These are phyloP conservation scores for Fusarium buharicum DNA, from an alignment of 2,329 filamentous ascomycete species.

Conservation along the genomic window DNA sequence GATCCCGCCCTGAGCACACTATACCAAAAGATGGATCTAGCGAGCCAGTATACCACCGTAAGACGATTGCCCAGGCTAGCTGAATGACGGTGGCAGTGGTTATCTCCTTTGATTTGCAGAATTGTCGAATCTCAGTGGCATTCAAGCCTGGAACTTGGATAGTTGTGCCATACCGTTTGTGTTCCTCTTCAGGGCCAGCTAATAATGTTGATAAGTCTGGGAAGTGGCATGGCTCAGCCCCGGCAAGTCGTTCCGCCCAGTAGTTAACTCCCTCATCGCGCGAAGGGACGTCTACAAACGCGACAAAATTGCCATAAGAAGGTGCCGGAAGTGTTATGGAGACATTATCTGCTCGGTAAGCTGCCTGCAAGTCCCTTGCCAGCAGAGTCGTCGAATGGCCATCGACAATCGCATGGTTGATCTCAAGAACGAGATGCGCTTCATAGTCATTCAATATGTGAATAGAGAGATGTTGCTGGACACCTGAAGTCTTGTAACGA, in stretches of 20 bases:
- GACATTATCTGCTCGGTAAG: not conserved
- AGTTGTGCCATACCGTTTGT: not conserved
- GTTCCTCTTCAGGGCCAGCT: not conserved
- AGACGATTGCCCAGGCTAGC: conserved; percentile 6
- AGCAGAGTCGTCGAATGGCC: not conserved
- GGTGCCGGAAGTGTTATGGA: not conserved
- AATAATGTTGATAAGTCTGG: conserved; percentile 4
- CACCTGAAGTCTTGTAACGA: not conserved
- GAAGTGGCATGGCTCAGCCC: conserved; percentile 10
- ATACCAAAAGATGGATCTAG: conserved; percentile 10
- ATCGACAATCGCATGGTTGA: conserved; percentile 13
- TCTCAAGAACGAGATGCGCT: conserved; percentile 1
- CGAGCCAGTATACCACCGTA: conserved; percentile 10
- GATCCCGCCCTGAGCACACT: conserved; percentile 6
- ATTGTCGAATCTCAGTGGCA: not conserved
- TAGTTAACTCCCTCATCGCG: not conserved
- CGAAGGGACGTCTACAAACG: not conserved
- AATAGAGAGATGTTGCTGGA: conserved; percentile 5
- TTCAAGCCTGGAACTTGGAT: not conserved
- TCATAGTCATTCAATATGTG: not conserved
- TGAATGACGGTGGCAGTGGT: conserved; percentile 8
- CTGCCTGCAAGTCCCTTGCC: not conserved
- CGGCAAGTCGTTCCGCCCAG: not conserved
- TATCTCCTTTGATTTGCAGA: conserved; percentile 5
- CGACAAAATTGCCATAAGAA: not conserved